Evolutionary conservation across 495 filamentous ascomycete species (phyloP), one percentile per base, ranked within the genome.

Genomic region (Neurospora intermedia): DNA sequence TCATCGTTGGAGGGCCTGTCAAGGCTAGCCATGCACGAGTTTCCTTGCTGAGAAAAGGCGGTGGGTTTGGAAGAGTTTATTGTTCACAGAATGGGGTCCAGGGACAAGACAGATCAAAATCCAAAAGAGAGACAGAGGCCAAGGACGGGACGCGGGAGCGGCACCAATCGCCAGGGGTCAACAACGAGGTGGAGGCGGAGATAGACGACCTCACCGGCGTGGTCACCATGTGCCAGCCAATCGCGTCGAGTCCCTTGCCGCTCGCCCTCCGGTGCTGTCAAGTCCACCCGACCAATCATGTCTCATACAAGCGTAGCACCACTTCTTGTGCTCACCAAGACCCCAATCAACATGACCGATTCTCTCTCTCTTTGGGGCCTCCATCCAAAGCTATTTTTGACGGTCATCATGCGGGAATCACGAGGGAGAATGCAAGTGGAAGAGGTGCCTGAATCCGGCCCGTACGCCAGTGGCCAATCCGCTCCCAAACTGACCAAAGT

Each of bases 341-440:
- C 54, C 54, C 54, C 54, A 62, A 62, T 62, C 54, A 62, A 35
- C 27, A 62, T 6, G 23, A 62, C 27, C 23, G 54, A 62, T 72
- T 77, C 46, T 71, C 43, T 31, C 46, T 20, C 70, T 35, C 40
- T 72, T 74, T 74, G 72, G 45, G 45, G 74, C 70, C 74, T 40
- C 72, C 69, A 70, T 35, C 13, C 45, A 73, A 66, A 77, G 80
- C 77, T 79, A 76, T 80, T 79, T 75, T 78, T 77, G 66, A 75
- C 74, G 73, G 75, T 77, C 72, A 70, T 80, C 74, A 82, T 83
- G 81, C 81, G 82, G 73, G 74, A 76, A 76, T 62, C 76, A 35
- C 72, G 73, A 75, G 78, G 79, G 74, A 77, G 78, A 80, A 75
- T 78, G 78, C 81, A 78, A 82, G 82, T 83, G 72, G 81, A 75